Base-by-base conservation (phyloP, 1,139 yeast genomes). In the Pichia norvegensis region DNA sequence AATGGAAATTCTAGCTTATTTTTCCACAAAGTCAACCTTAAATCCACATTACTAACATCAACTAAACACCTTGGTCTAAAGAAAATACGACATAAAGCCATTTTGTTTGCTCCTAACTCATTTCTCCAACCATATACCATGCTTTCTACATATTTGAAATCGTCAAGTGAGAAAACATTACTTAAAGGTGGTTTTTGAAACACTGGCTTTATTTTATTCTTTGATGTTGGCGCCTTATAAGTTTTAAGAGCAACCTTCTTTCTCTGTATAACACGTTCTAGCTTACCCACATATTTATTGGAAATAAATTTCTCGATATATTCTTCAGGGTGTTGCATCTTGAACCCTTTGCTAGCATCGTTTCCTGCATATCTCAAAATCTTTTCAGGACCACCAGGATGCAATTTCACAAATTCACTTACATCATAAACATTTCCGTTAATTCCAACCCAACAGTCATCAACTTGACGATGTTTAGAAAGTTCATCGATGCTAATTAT, bases 301-400 rank as follows among this genome's bases (percentile, higher is more conserved):
- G 58, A 62, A 37, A 67, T 57, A 50, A 63, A 65, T 19, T 63
- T 76, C 38, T 73, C 78, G 42, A 88, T 68, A 10, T 88, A 83
- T 55, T 84, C 92, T 16, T 82, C 76, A 0, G 95, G 92, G 64
- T 90, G 97, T 55, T 88, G 78, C 6, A 95, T 88, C 51, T 74
- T 81, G 61, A 88, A 90, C 47, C 86, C 81, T 54, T 81, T 84
- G 2, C 95, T 84, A 2, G 95, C 97, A 61, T 90, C 97, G 55
- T 78, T 81, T 13, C 97, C 97, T 2, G 95, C 97, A 61, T 79
- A 86, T 52, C 76, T 76, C 39, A 81, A 60, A 8, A 66, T 56
- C 36, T 65, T 57, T 17, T 58, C 56, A 20, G 56, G 61, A 20
- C 71, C 61, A 7, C 67, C 67, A 1, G 73, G 73, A 41, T 69